phyloP scores from a whole-genome alignment of 768 basidiomycete species.

The Rhodotorula taiwanensis region DNA sequence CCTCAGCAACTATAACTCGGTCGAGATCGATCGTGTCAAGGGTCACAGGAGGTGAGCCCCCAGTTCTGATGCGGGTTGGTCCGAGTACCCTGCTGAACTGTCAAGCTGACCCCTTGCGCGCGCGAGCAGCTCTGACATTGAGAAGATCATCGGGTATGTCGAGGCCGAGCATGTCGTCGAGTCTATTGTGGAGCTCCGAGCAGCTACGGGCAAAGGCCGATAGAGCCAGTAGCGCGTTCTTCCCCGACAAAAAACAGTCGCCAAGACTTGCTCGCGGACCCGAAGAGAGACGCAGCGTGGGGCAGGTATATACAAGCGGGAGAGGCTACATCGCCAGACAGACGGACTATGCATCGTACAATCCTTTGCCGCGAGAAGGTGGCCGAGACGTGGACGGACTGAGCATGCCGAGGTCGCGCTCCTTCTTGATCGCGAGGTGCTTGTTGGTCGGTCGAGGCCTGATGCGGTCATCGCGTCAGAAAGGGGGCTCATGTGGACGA shows the following conservation, averaged over 20 bases:
- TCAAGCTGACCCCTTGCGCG: neutral
- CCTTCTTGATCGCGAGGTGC: slow-evolving; percentile 10
- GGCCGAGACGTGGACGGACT: slow-evolving; percentile 19
- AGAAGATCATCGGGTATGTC: slow-evolving; percentile 62
- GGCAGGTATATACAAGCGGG: no score
- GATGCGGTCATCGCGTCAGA: neutral
- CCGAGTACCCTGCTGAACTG: no score
- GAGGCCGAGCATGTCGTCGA: slow-evolving; percentile 98
- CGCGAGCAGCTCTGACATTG: slow-evolving; percentile 63
- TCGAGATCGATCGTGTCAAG: slow-evolving; percentile 78
- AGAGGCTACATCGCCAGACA: no score
- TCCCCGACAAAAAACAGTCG: no score
- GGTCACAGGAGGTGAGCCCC: slow-evolving; percentile 77
- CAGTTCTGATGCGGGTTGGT: no score
- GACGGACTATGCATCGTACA: slow-evolving; percentile 5
- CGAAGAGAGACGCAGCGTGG: no score
- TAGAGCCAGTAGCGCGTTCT: neutral
- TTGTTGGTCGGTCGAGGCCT: neutral
- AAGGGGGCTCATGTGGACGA: no score
- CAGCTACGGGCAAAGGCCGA: neutral
- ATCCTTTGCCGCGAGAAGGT: neutral
- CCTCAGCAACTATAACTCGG: slow-evolving; percentile 89
- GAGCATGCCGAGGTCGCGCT: slow-evolving; percentile 20
- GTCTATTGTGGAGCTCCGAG: slow-evolving; percentile 5
- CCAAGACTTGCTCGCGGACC: no score